Evolutionary conservation across 2,329 filamentous ascomycete species (phyloP), one percentile per base, ranked within the genome.

Genomic region (Aspergillus versicolor): DNA sequence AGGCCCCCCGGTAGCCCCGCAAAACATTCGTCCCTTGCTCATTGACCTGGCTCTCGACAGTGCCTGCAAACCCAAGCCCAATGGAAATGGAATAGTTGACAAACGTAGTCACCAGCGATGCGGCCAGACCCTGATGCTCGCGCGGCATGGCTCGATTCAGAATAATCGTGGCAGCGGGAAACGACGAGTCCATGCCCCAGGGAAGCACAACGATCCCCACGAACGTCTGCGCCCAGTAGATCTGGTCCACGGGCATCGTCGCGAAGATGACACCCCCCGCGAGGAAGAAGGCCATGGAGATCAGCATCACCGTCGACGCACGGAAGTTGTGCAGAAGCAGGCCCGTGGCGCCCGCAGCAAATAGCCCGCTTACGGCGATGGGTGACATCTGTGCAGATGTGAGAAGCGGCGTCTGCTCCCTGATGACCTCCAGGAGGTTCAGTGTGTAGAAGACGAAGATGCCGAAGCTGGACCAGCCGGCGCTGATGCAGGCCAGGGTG

Each of bases 401-500:
- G 22, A 27, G 53, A 32, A 50, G 22, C 9, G 53, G 53, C 2
- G 37, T 49, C 17, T 43, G 37, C 7, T 38, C 53, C 11, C 45
- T 17, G 27, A 55, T 4, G 5, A 37, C 41, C 8, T 55, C 44
- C n/a, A 55, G 38, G 37, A 32, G 48, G 27, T 48, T 47, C 4
- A 34, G 43, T 24, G 48, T 21, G 45, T 48, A 45, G 40, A 50
- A 55, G 22, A 55, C 34, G 43, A 54, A 51, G 27, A 76, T 73
- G 2, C 75, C 75, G 49, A 77, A 77, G 34, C 62, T 70, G 27
- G 63, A 61, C 74, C 73, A 77, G 13, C 74, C 73, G 17, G 59
- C 72, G 2, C 71, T 72, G 7, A 76, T 69, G 59, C 75, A 79
- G 2, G 64, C 65, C 19, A 75, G 58, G 17, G 69, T 73, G 32